These are phyloP conservation scores for Narthecium ossifragum DNA, from an alignment of 106 monocot genomes.

Conservation along the genomic window DNA sequence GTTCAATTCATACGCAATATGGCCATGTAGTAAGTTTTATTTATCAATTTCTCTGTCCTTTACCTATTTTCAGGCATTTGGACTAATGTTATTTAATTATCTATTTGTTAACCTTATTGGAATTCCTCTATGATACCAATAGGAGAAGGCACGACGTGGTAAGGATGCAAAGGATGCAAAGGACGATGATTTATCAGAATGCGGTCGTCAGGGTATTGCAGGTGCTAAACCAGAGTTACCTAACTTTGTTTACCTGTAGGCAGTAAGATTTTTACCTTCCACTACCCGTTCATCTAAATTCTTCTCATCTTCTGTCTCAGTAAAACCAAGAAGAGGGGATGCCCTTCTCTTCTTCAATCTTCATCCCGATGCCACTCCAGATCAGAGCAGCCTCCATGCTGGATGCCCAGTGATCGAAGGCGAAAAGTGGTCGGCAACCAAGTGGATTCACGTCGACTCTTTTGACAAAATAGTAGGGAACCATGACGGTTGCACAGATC, in stretches of 20 bases:
- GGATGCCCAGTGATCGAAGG: constrained; percentile 89
- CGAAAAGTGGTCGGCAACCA: constrained; percentile 97
- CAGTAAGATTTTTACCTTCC: background rate
- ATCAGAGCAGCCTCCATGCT: constrained; percentile 66
- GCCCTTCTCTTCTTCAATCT: constrained; percentile 97
- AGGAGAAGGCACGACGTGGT: constrained; percentile 41
- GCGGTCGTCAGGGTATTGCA: constrained; percentile 71
- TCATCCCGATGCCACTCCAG: constrained; percentile 60
- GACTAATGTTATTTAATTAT: background rate
- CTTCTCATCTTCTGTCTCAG: constrained; percentile 25
- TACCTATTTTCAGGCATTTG: too few species aligned
- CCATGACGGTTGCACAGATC: constrained; percentile 55
- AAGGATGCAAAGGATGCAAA: constrained; percentile 17
- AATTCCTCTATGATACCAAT: too few species aligned
- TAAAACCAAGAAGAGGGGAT: constrained; percentile 84
- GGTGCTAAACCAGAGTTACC: constrained; percentile 35
- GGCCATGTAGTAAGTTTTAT: too few species aligned
- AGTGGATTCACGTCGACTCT: constrained; percentile 93
- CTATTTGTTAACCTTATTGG: background rate
- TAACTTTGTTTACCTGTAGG: too few species aligned
- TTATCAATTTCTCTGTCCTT: too few species aligned
- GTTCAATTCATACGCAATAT: too few species aligned
- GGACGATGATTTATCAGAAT: constrained; percentile 69
- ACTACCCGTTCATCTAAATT: background rate
- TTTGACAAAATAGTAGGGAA: constrained; percentile 43